Base-by-base conservation (phyloP, 179 eudicot genomes). In the Corrigiola litoralis region DNA sequence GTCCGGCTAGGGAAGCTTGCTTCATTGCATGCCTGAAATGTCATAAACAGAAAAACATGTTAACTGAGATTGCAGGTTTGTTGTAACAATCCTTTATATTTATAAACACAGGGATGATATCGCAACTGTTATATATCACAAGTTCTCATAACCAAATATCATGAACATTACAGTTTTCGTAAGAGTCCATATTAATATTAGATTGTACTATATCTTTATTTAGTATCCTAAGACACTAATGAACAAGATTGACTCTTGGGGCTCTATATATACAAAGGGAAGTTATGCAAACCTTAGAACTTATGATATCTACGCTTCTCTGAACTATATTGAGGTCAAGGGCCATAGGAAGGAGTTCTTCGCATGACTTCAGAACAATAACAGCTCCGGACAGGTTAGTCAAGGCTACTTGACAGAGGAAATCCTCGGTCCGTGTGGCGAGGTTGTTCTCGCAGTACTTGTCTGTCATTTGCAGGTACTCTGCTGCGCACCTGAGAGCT, bases 401-500 rank as follows among this genome's bases (percentile, higher is more conserved):
- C 60, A 91, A 48, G 55, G 95, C 97, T 4, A 87, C 97, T 73
- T 89, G 95, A 20, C 59, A 45, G 0, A 91, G 84, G 68, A 90
- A 90, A 24, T 90, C 99, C 47, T 94, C 95, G 0, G 97, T 90
- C 5, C 99, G 84, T n/a, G 81, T 74, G 5, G 87, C 87, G 14
- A 94, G 88, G 71, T 90, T 94, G 32, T 76, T 76, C 14, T 87
- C 95, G 27, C 83, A 84, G 55, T 74, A 94, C 41, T 79, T 79
- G 37, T 94, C 97, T 0, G 85, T 86, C 99, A 94, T 94, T 57
- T 90, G 82, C 33, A 90, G 72, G 63, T 80, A 90, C 80, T 94
- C 97, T 0, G 99, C 91, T 1, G 99, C 99, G 40, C 99, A 94
- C 20, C 94, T 76, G 0, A 94, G 89, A 29, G 91, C 89, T 1